Conservation (phyloP, 169 alveolate genomes). For the Cryptosporidium andersoni region DNA sequence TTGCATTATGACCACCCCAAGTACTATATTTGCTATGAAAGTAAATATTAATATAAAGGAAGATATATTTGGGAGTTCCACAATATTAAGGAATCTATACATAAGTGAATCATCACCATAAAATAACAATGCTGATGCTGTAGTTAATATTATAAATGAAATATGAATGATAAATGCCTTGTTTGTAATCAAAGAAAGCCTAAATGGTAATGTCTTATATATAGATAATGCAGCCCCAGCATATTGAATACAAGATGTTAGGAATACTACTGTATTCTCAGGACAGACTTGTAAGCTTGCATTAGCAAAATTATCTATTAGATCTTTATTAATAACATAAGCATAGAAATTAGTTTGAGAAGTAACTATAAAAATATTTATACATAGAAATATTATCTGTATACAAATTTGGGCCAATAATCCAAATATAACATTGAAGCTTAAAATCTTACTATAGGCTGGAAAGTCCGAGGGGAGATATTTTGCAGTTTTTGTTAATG, state of each 20-base stretch:
- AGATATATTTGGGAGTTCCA: slow-evolving; percentile 24
- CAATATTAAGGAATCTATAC: slow-evolving; percentile 15
- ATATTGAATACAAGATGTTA: slow-evolving; percentile 53
- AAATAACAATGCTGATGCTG: slow-evolving; percentile 1
- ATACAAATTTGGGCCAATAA: slow-evolving; percentile 15
- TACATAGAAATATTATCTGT: slow-evolving; percentile 17
- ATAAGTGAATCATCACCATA: not conserved
- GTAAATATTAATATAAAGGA: slow-evolving; percentile 7
- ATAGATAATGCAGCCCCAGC: slow-evolving; percentile 54
- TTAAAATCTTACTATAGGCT: slow-evolving; percentile 35
- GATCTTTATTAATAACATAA: not conserved
- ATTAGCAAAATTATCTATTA: not conserved
- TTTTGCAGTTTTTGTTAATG: slow-evolving; percentile 31
- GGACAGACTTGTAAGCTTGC: slow-evolving; percentile 14
- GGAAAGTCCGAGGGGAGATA: slow-evolving; percentile 49
- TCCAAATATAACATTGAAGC: slow-evolving; percentile 49
- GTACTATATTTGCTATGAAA: not conserved
- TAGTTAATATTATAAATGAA: slow-evolving; percentile 3
- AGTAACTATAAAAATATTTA: slow-evolving; percentile 4
- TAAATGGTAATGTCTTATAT: slow-evolving; percentile 51
- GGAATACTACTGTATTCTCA: slow-evolving; percentile 58
- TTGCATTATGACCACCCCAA: slow-evolving; percentile 21
- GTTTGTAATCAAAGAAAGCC: slow-evolving; percentile 41
- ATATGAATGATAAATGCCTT: slow-evolving; percentile 21
- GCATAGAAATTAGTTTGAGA: slow-evolving; percentile 15